A percentile compares a stretch with the other conserved stretches of the same genome.
Evolutionary conservation across 2,329 filamentous ascomycete species (phyloP).

Genomic region (Colletotrichum filicis): DNA sequence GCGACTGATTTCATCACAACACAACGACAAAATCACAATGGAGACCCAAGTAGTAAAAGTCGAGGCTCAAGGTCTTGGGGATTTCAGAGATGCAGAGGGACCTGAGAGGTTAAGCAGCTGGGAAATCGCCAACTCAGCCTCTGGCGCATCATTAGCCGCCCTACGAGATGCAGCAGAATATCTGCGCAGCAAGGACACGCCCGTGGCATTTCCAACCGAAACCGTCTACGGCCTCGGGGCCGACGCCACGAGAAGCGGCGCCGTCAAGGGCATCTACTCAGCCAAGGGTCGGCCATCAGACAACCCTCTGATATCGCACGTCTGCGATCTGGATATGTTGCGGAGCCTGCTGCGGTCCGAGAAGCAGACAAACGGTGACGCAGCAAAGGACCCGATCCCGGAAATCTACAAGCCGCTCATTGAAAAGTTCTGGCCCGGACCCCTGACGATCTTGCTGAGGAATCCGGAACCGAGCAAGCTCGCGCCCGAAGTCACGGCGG

Average conservation of each 20-base stretch:
- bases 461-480: slow-evolving; percentile 76
- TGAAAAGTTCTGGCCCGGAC: slow-evolving; percentile 90
- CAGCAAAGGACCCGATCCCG: slow-evolving; percentile 65
- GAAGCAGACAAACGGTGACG: slow-evolving; percentile 22
- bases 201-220: slow-evolving; percentile 96
- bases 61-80: slow-evolving; percentile 45
- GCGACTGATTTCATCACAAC: not conserved
- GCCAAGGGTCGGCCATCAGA: slow-evolving; percentile 92
- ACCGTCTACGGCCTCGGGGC: slow-evolving; percentile 98
- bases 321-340: slow-evolving; percentile 84
- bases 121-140: slow-evolving; percentile 47
- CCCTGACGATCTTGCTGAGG: slow-evolving; percentile 88
- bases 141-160: slow-evolving; percentile 46
- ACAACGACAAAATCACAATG: slow-evolving; percentile 41
- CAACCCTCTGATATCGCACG: slow-evolving; percentile 94
- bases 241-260: slow-evolving; percentile 85
- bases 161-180: slow-evolving; percentile 74
- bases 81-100: slow-evolving; percentile 44
- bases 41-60: slow-evolving; percentile 53
- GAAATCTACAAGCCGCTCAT: slow-evolving; percentile 83
- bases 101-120: slow-evolving; percentile 53
- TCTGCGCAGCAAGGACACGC: slow-evolving; percentile 73
- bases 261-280: slow-evolving; percentile 91
- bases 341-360: slow-evolving; percentile 64
- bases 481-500: slow-evolving; percentile 92